phyloP scores from a whole-genome alignment of 495 filamentous ascomycete species.

The Penicillium bovifimosum region DNA sequence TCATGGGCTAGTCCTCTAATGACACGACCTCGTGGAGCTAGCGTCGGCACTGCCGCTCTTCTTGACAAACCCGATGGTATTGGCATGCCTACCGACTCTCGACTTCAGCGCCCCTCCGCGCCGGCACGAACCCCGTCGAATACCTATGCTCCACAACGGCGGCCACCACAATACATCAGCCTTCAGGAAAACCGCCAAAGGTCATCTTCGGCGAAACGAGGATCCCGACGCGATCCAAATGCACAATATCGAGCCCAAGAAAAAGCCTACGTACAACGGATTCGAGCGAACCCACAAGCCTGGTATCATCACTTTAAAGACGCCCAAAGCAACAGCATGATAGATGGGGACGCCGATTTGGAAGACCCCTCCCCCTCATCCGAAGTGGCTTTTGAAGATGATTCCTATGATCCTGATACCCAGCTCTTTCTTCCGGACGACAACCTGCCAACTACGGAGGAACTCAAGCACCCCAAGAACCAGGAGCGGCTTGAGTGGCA shows the following conservation, averaged over 20 bases:
- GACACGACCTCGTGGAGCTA: conserved; percentile 37
- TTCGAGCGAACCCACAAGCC: conserved; percentile 63
- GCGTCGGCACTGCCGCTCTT: conserved; percentile 28
- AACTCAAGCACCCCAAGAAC: conserved; percentile 81
- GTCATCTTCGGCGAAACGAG: conserved; percentile 49
- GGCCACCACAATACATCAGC: conserved; percentile 58
- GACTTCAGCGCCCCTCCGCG: conserved; percentile 52
- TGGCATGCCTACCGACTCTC: conserved; percentile 26
- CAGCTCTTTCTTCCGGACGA: conserved; percentile 85
- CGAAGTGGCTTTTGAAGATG: conserved; percentile 73
- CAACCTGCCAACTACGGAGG: conserved; percentile 79
- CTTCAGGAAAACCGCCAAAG: conserved; percentile 46
- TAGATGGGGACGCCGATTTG: conserved; percentile 73
- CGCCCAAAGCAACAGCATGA: conserved; percentile 55
- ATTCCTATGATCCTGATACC: conserved; percentile 86
- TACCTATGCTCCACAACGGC: conserved; percentile 71
- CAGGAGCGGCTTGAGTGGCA: conserved; percentile 96
- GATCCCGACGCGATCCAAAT: conserved; percentile 59
- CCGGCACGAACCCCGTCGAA: conserved; percentile 63
- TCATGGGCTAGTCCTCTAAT: conserved; percentile 37
- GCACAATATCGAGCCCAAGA: conserved; percentile 78
- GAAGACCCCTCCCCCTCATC: conserved; percentile 86
- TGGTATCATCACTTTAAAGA: conserved; percentile 69
- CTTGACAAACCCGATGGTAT: conserved; percentile 33
- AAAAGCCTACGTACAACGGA: conserved; percentile 73